phyloP scores from a whole-genome alignment of 2,329 filamentous ascomycete species.

The Macrophomina tecta region DNA sequence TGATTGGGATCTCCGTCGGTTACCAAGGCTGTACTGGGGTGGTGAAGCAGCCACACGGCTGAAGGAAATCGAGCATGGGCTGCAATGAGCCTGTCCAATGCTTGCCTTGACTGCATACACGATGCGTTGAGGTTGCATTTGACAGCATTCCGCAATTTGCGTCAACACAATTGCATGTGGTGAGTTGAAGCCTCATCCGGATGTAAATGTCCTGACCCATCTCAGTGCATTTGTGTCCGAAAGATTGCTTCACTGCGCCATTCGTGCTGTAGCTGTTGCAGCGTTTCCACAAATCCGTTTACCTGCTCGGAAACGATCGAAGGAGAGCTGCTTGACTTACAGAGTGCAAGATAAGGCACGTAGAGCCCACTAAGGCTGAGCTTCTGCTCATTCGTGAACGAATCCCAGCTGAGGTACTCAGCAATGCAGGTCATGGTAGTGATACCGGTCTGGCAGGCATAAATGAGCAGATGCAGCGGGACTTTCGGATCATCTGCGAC shows the following conservation, averaged over 20 bases:
- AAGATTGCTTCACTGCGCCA: neutral
- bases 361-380: slow-evolving; percentile 44
- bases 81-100: neutral
- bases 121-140: too few relatives aligned
- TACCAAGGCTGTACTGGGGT: neutral
- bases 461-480: slow-evolving; percentile 66
- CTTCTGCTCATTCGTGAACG: slow-evolving; percentile 40
- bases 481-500: slow-evolving; percentile 62
- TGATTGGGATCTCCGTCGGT: neutral
- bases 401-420: slow-evolving; percentile 63
- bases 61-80: neutral
- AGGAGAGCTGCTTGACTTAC: neutral
- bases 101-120: neutral
- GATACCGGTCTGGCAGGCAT: slow-evolving; percentile 63
- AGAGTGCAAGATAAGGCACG: slow-evolving; percentile 41
- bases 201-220: neutral
- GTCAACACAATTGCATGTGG: too few relatives aligned
- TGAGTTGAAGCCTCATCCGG: neutral
- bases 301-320: neutral
- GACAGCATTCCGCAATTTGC: too few relatives aligned
- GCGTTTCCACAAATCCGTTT: too few relatives aligned
- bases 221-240: neutral
- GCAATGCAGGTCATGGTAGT: slow-evolving; percentile 68
- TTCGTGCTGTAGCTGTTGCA: neutral
- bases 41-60: neutral